Evolutionary conservation across 139 green algal species (phyloP).

Genomic region (Closterium sp.): DNA sequence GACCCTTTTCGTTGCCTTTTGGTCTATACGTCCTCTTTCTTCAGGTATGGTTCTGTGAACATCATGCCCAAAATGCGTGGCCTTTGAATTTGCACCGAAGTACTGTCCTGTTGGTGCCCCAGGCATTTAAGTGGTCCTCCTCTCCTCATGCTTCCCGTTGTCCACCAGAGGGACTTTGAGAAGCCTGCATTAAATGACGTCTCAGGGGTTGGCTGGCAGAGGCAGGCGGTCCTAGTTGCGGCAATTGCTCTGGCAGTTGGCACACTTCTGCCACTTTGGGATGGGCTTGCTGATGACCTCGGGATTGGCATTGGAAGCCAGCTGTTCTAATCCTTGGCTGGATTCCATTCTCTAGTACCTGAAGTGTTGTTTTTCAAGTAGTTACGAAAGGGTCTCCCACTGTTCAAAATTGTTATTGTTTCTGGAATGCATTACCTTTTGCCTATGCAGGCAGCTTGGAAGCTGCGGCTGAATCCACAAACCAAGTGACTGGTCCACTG

Average conservation of each 20-base stretch:
- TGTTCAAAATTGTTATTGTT: no score
- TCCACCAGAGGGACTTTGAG: slow-evolving; percentile 29
- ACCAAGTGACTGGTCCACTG: slow-evolving; percentile 27
- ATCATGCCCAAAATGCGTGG: not conserved
- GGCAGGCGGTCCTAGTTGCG: not conserved
- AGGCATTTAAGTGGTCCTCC: not conserved
- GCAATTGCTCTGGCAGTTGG: slow-evolving; percentile 7
- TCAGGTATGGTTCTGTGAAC: not conserved
- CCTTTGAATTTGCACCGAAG: no score
- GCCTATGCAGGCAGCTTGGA: not conserved
- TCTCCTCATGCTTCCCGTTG: not conserved
- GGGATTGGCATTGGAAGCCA: slow-evolving; percentile 8
- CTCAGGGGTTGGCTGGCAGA: slow-evolving; percentile 15
- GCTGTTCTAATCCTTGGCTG: not conserved
- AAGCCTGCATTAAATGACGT: slow-evolving; percentile 33
- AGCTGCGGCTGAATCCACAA: slow-evolving; percentile 19
- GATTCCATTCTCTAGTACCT: not conserved
- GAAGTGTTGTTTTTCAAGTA: no score
- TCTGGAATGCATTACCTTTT: no score
- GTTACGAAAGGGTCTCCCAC: no score
- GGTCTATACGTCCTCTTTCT: slow-evolving; percentile 42
- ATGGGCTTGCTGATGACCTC: slow-evolving; percentile 24
- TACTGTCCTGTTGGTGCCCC: no score
- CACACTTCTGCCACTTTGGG: slow-evolving; percentile 27
- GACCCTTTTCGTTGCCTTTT: slow-evolving; percentile 2